Evolutionary conservation across 169 alveolate genomes (phyloP).

Genomic region (Perkinsus chesapeaki): DNA sequence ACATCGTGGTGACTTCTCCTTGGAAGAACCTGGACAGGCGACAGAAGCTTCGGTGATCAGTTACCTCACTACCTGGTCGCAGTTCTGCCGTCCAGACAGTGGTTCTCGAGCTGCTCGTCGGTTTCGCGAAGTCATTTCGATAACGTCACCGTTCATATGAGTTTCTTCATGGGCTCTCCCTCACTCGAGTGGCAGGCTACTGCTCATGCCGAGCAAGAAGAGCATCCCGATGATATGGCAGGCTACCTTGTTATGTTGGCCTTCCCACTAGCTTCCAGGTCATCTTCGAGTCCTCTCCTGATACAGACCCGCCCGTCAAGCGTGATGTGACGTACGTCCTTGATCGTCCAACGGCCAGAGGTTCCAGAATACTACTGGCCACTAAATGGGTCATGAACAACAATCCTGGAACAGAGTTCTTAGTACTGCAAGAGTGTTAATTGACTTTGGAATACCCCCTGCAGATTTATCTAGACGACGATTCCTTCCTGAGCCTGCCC

Average conservation of each 20-base stretch:
- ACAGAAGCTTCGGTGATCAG: neutral
- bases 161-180: neutral
- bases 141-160: neutral
- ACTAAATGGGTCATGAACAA: neutral
- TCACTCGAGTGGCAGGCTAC: neutral
- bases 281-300: neutral
- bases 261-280: no score
- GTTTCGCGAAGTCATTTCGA: neutral
- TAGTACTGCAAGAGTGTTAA: neutral
- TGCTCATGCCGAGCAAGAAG: neutral
- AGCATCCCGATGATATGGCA: neutral
- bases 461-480: slow-evolving; percentile 2
- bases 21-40: slow-evolving; percentile 7
- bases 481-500: slow-evolving; percentile 4
- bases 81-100: neutral
- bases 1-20: neutral
- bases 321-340: slow-evolving; percentile 12
- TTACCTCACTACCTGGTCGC: neutral
- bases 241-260: neutral
- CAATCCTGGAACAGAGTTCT: neutral
- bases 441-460: neutral
- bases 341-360: slow-evolving; percentile 5
- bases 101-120: neutral
- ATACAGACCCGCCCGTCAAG: neutral
- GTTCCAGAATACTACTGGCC: neutral